Evolutionary conservation across 2,329 filamentous ascomycete genomes (phyloP).

Genomic region (Metarhizium humberi): DNA sequence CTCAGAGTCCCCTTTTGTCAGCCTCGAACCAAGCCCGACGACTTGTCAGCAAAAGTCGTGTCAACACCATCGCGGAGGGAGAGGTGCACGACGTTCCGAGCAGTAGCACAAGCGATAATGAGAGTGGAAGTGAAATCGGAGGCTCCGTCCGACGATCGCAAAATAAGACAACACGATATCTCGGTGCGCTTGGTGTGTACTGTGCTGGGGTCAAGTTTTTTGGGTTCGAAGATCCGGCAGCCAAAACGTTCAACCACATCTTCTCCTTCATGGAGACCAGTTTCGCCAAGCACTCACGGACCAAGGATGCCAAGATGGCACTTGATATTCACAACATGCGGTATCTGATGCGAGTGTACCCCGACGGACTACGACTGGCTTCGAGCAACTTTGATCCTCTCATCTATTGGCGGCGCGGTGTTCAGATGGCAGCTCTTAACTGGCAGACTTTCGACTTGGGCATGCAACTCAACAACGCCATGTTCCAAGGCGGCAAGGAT

Average conservation of each 20-base stretch:
- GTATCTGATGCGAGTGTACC: constrained; percentile 90
- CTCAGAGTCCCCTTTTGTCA: constrained; percentile 44
- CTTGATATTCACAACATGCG: constrained; percentile 86
- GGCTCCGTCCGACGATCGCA: constrained; percentile 45
- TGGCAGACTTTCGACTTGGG: constrained; percentile 97
- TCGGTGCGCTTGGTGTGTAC: constrained; percentile 79
- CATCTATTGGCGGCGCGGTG: constrained; percentile 86
- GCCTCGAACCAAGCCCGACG: constrained; percentile 42
- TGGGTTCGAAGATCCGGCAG: constrained; percentile 68
- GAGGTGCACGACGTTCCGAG: constrained; percentile 45
- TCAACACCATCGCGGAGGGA: constrained; percentile 49
- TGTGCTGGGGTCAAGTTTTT: constrained; percentile 69
- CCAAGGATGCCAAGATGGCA: constrained; percentile 64
- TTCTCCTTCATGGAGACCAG: constrained; percentile 89
- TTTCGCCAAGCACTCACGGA: constrained; percentile 72
- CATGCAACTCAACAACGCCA: constrained; percentile 93
- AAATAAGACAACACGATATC: constrained; percentile 77
- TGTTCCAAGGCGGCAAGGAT: constrained; percentile 88
- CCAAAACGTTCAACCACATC: constrained; percentile 85
- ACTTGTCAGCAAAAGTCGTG: constrained; percentile 39
- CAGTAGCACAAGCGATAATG: constrained; percentile 70
- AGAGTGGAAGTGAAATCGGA: constrained; percentile 53
- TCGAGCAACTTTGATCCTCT: constrained; percentile 95
- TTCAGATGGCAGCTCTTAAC: constrained; percentile 96
- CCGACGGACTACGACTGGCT: constrained; percentile 67